Base-by-base conservation (phyloP, 495 filamentous ascomycete genomes). In the Podospora pseudoanserina region DNA sequence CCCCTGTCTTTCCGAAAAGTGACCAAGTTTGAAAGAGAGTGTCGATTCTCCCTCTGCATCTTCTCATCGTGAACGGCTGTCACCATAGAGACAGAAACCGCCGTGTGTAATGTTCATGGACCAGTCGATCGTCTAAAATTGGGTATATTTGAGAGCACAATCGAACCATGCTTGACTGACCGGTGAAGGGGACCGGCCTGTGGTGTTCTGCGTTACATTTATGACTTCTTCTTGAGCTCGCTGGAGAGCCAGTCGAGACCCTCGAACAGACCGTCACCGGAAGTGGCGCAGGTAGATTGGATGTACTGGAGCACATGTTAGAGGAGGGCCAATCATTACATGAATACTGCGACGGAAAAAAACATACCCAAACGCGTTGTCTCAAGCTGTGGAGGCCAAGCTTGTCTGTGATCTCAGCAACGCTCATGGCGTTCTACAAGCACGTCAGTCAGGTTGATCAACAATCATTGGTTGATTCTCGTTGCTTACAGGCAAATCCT, bases 331-430 rank as follows among this genome's bases (percentile, higher is more conserved):
- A 16, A 3, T 49, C 39, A 49, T 49, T 16, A 0, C 39, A 49
- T 3, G 13, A 11, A 13, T 49, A 49, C 39, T 49, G 15, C 1
- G 9, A 13, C 39, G 13, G 39, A 49, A 16, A 49, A 49, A 61
- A 68, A 87, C 94, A 81, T 92, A 99, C 95, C 95, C 95, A 99
- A 76, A 92, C 90, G 79, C 95, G 94, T 80, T 96, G 92, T 84
- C 92, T 92, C 86, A 99, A 85, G 82, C 93, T 97, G 87, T 97
- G 94, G 74, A 99, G 92, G 74, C 96, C 96, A 80, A 99, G 92
- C 90, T 98, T 97, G 85, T 98, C 94, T 79, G 95, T 99, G 79
- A 98, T 97, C 84, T 99, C 95, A 74, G 95, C 93, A 72, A 95
- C 94, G 79, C 94, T 97, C 95, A 99, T 99, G 78, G 95, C 95